Evolutionary conservation across 305 asterid genomes (phyloP).

Genomic region (Fraxinus velutina): DNA sequence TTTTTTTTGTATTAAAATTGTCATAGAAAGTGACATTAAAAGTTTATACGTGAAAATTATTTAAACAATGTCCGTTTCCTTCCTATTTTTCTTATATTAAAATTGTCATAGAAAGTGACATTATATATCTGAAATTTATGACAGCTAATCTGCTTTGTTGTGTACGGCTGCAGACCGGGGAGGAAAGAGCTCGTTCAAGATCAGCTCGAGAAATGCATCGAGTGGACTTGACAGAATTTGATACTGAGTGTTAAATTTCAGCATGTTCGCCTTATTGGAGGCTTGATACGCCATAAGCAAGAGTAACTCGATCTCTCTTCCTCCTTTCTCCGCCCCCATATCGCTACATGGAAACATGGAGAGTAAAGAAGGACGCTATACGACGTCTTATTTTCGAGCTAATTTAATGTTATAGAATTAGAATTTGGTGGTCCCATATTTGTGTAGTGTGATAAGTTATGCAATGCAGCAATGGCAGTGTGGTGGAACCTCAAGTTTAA

Average conservation of each 20-base stretch:
- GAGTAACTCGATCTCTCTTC: not conserved
- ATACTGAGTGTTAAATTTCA: not conserved
- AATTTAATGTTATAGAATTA: not conserved
- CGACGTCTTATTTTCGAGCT: not conserved
- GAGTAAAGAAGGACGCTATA: not conserved
- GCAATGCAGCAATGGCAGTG: not conserved
- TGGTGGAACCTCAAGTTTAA: not conserved
- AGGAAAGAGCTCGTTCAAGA: not conserved
- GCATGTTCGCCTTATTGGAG: not conserved
- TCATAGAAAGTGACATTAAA: not conserved
- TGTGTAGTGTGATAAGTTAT: not conserved
- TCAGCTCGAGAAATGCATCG: not conserved
- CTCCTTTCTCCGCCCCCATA: not conserved
- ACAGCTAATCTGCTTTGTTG: not conserved
- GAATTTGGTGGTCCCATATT: not conserved
- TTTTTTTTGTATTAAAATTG: not conserved
- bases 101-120: not conserved
- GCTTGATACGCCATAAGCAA: not conserved
- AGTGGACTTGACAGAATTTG: not conserved
- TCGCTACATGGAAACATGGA: not conserved
- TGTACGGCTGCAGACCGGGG: not conserved
- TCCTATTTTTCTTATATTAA: not conserved
- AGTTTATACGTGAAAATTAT: not conserved
- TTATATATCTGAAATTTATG: not conserved
- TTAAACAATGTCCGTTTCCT: conserved; percentile 1